These are phyloP conservation scores for Chaetoceros muelleri DNA, from an alignment of 108 stramenopile species.

Conservation along the genomic window DNA sequence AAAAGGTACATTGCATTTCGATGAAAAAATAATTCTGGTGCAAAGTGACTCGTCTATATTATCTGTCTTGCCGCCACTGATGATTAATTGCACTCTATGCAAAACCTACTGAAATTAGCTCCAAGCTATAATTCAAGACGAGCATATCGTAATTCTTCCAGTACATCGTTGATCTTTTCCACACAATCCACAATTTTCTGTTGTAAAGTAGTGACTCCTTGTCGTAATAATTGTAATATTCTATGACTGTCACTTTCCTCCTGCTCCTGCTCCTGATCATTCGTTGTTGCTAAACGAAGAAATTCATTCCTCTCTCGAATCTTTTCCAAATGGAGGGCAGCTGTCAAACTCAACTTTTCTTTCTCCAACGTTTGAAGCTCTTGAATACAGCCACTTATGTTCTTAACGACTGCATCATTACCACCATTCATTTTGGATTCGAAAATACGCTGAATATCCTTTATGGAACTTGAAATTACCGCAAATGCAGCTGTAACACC, in stretches of 20 bases:
- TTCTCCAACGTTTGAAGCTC: slow-evolving; percentile 57
- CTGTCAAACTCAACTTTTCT: slow-evolving; percentile 71
- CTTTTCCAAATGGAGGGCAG: slow-evolving; percentile 71
- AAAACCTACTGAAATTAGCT: too few species aligned
- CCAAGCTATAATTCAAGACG: not conserved
- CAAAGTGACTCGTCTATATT: too few species aligned
- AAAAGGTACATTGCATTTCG: not conserved
- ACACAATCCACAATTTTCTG: slow-evolving; percentile 24
- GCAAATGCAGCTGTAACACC: slow-evolving; percentile 67
- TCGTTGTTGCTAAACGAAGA: slow-evolving; percentile 4
- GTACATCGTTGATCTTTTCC: slow-evolving; percentile 51
- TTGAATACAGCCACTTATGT: slow-evolving; percentile 9
- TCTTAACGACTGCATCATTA: slow-evolving; percentile 6
- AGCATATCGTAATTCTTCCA: slow-evolving; percentile 66
- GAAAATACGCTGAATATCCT: slow-evolving; percentile 19
- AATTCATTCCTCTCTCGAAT: slow-evolving; percentile 36
- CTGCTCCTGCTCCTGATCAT: not conserved
- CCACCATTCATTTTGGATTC: slow-evolving; percentile 10
- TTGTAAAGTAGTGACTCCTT: slow-evolving; percentile 37
- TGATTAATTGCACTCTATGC: too few species aligned
- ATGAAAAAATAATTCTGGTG: too few species aligned
- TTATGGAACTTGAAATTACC: slow-evolving; percentile 67
- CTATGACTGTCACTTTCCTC: slow-evolving; percentile 19
- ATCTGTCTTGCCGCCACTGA: too few species aligned
- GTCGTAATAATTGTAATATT: slow-evolving; percentile 20